Base-by-base conservation (phyloP, 2,329 filamentous ascomycete genomes). In the Trichophyton schoenleinii region DNA sequence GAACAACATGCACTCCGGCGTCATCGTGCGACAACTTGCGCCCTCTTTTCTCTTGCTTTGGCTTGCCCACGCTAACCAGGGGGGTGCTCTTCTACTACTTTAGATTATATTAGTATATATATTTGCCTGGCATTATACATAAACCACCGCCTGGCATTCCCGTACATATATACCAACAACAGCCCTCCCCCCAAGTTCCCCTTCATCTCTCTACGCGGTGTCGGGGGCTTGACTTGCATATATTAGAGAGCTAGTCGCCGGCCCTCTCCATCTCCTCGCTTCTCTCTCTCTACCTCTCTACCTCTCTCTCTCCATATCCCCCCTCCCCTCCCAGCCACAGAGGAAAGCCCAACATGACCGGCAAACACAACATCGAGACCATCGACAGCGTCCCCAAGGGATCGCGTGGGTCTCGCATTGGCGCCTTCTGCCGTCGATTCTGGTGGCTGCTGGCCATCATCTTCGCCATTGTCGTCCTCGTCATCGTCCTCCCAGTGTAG, bases 401-500 rank as follows among this genome's bases (percentile, higher is more conserved):
- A 28, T 66, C 67, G 42, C 70, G 70, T 52, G 65, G 68, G 4
- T 31, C 68, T 13, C 67, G 70, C 7, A 46, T 72, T 4, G 66
- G 61, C 5, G 67, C 70, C 7, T 71, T 76, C 61, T 74, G 67
- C 60, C 75, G 72, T 69, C 73, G 73, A 61, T 82, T 75, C 66
- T 83, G 81, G 81, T 83, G 81, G 81, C 61, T 77, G 41, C 73
- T 81, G 67, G 61, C 83, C 36, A 74, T 83, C 57, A 69, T 79
- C 7, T 74, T 84, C 64, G 74, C 78, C 60, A 67, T 77, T n/a
- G 68, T 79, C 28, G 73, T 81, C 28, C 70, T 86, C 49, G 74
- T 84, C 20, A 70, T 85, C 58, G 69, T 79, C 1, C 70, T 86
- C 38, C 81, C 80, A 42, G 70, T 86, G 81, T 83, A 77, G 74